These are phyloP conservation scores for Euphorbia corollata DNA, from an alignment of 441 rosid species.

Conservation along the genomic window DNA sequence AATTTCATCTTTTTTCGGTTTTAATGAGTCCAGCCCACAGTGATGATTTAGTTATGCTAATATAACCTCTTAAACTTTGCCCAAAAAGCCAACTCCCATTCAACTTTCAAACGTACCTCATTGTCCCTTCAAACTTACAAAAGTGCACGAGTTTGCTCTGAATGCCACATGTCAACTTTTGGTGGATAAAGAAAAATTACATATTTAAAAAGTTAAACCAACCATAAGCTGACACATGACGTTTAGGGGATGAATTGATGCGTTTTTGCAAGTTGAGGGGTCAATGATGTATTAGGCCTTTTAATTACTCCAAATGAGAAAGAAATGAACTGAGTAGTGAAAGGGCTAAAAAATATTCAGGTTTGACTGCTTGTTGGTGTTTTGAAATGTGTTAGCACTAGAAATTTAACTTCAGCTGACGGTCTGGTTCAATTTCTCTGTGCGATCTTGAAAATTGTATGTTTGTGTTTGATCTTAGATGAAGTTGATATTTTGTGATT, in stretches of 20 bases:
- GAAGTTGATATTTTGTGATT: neutral
- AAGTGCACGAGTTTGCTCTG: too few relatives aligned
- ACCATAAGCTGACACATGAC: too few relatives aligned
- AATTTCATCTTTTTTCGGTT: constrained; percentile 10
- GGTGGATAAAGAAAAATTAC: too few relatives aligned
- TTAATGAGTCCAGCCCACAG: neutral
- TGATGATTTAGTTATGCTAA: too few relatives aligned
- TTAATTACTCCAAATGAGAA: neutral
- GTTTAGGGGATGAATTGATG: too few relatives aligned
- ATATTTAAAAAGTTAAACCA: too few relatives aligned
- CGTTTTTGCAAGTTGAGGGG: too few relatives aligned
- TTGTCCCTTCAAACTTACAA: too few relatives aligned
- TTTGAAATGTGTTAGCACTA: constrained; percentile 77
- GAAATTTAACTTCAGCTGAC: constrained; percentile 55
- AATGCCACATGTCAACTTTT: too few relatives aligned
- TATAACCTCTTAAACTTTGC: too few relatives aligned
- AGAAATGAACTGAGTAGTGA: neutral
- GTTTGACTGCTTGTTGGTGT: constrained; percentile 82
- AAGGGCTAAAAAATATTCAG: constrained; percentile 32
- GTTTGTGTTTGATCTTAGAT: neutral
- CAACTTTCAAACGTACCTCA: too few relatives aligned
- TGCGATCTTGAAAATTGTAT: neutral
- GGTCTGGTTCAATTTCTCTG: constrained; percentile 33
- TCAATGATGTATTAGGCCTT: neutral
- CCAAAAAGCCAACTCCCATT: too few relatives aligned